Evolutionary conservation across 441 rosid species (phyloP), one percentile per base, ranked within the genome.

Genomic region (Rhodomyrtus psidioides): DNA sequence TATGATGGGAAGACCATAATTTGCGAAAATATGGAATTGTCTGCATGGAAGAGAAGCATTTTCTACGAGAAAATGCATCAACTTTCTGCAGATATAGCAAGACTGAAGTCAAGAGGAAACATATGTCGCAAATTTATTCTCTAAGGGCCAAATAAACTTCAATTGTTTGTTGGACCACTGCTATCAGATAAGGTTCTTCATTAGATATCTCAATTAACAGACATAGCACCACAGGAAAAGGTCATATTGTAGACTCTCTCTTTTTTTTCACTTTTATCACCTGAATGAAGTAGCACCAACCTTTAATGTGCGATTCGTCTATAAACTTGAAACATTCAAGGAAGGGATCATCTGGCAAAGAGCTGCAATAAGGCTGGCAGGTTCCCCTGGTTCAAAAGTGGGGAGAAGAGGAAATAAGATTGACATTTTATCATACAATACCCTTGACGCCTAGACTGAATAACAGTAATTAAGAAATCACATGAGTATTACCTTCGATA

Each of bases 281-380:
- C 55, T 82, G 56, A 70, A 28, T 79, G 39, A 44, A 21, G 60
- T 21, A 87, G 49, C 28, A 86, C 89, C 51, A 85, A 94, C 98
- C 99, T 92, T 90, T 94, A 92, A 94, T 83, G 34, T 87, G 81
- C 10, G 89, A 88, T 23, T 89, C 91, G 74, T 93, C 89, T 55
- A 86, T 87, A 56, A 89, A 88, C 87, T 97, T 94, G 62, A 96
- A 96, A 90, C 99, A 96, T 85, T 96, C 94, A 70, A 94, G 94
- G 58, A 96, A 90, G 6, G 98, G 94, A 87, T 95, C 93, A 84
- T 96, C 97, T 2, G 99, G 97, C 90, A 97, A 98, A 84, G 92
- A 92, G 55, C 92, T 91, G 83, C 97, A 94, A 90, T 90, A 94
- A 5, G 99, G 98, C 92, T 96, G 97, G 87, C 88, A 94, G 82